Base-by-base conservation (phyloP, 108 stramenopile species). In the Pseudonitzschia multistriata region DNA sequence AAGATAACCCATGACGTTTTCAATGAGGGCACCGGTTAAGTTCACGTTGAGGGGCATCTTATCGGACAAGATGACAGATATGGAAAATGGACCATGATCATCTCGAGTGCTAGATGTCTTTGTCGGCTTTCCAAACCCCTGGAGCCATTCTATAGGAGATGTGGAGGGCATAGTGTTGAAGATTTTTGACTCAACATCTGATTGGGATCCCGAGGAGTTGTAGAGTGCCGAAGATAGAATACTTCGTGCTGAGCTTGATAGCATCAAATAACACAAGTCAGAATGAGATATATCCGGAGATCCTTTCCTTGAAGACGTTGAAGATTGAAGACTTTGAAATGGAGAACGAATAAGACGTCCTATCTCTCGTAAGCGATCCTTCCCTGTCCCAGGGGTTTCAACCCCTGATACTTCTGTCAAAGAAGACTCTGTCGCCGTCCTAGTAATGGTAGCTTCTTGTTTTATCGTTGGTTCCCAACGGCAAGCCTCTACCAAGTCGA, bases 1-100 rank as follows among this genome's bases (percentile, higher is more conserved):
- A 52, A 74, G 54, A 39, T 74, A 84, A 25, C 69, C 77, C 47
- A 64, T 34, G 27, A 79, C 64, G 61, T 75, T 85, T 56, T 85
- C 89, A 27, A 93, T 66, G 2, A 93, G 66, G 36, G 92, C 88
- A 42, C 88, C 87, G 13, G 92, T 93, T 25, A 93, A 27, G 71
- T 93, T 93, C 25, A 93, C 59, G 63, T 93, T 90, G 11, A 90
- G 78, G 48, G 88, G 79, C 31, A 57, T 78, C 22, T 50, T 45
- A 63, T 78, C 77, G 2, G 70, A 74, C 31, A 74, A 22, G 14
- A 57, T 40, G 40, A 45, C 70, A 3, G 62, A 42, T 5, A 73
- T 17, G 49, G 81, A 34, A 67, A 49, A 52, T 27, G 27, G 40
- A 24, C 57, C 49, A 36, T 47, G 15, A 21, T 39, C 62, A 4